Base-by-base conservation (phyloP, 139 green algal genomes). In the Chlorella sp. region DNA sequence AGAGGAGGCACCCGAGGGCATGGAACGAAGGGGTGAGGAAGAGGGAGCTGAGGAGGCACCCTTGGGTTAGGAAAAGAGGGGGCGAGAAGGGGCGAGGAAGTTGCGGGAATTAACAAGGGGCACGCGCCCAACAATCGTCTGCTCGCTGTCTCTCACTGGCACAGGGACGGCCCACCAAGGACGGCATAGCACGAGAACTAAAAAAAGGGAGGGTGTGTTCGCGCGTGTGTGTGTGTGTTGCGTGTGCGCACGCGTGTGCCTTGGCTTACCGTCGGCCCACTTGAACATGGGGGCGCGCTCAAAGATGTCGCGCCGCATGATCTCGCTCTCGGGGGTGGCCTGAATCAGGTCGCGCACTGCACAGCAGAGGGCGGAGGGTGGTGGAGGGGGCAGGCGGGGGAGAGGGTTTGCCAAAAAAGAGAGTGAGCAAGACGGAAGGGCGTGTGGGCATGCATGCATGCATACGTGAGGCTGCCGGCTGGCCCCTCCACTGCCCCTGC, bases 291-390 rank as follows among this genome's bases (percentile, higher is more conserved):
- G 93, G 5, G 93, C 75, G 3, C 91, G 92, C 94, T 99, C 98
- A 90, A 94, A 99, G 91, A 99, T 99, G 94, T 99, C 98, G 32
- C 98, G 95, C 9, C 98, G 92, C 87, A 99, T 92, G 28, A 99
- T 94, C 91, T 99, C 97, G 36, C 93, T 88, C 94, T 99, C 98
- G 5, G 97, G 97, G 4, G 97, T 99, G 14, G 97, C 97, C 88
- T 85, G 88, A 18, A 93, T 89, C 24, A 93, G 80, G 53, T 93
- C 86, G 15, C 89, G 91, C 14, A 93, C 91, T 89, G 81, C 36
- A 42, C 5, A 26, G 34, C 5, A 42, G 9, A 73, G 81, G 30
- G n/a, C 39, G 40, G 22, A 85, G 28, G 79, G 79, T 16, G 24
- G 4, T 4, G 79, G 22, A 36, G 16, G 81, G 9, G 81, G 81